These are phyloP conservation scores for Russula vinacea DNA, from an alignment of 768 basidiomycete genomes.

Conservation along the genomic window DNA sequence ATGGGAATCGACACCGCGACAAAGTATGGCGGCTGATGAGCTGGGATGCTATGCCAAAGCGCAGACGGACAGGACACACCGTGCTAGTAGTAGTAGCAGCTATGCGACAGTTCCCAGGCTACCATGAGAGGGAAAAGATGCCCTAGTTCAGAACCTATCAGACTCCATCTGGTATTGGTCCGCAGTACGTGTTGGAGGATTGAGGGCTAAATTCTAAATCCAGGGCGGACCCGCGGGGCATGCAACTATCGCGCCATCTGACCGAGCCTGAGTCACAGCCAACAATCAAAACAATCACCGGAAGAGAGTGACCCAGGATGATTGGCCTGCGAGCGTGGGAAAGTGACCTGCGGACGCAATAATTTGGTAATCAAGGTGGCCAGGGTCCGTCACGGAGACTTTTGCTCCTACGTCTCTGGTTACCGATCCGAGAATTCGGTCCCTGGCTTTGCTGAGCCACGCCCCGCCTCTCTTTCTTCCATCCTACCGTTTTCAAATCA, in stretches of 20 bases:
- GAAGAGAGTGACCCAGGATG: neutral
- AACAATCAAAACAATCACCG: neutral
- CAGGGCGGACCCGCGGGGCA: neutral
- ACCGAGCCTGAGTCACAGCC: neutral
- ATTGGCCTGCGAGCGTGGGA: neutral
- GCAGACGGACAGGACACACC: neutral
- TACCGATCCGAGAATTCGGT: slow-evolving; percentile 22
- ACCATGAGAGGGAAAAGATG: neutral
- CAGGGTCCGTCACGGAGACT: slow-evolving; percentile 12
- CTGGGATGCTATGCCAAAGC: neutral
- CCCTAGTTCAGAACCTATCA: slow-evolving; percentile 10
- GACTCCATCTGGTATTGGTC: slow-evolving; percentile 6
- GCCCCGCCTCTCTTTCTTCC: slow-evolving; percentile 12
- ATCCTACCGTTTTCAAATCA: slow-evolving; percentile 19
- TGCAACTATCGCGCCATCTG: neutral
- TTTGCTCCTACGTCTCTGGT: slow-evolving; percentile 12
- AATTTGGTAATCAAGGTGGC: slow-evolving; percentile 6
- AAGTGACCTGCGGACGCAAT: neutral
- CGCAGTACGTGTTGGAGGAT: neutral
- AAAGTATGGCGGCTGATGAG: neutral
- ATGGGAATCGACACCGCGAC: slow-evolving; percentile 6
- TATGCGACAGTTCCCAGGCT: slow-evolving; percentile 10
- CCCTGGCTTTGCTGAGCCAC: neutral
- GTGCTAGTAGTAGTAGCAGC: neutral
- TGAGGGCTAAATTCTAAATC: neutral